Conservation (phyloP, 2,329 filamentous ascomycete species). For the Aspergillus intermedius region DNA sequence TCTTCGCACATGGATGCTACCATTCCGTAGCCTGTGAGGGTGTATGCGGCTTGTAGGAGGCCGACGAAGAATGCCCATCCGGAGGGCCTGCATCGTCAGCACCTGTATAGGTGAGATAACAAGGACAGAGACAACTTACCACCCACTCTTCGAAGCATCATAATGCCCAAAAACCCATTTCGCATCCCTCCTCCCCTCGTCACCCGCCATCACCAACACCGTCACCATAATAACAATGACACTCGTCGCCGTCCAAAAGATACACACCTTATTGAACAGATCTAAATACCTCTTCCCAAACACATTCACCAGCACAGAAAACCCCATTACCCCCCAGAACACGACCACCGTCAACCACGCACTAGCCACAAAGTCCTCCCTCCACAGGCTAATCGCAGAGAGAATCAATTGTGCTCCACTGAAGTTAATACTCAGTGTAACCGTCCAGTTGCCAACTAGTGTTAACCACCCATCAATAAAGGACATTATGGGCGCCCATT, state of each 20-base stretch:
- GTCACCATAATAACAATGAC: slow-evolving; percentile 63
- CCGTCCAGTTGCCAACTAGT: slow-evolving; percentile 67
- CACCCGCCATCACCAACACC: slow-evolving; percentile 55
- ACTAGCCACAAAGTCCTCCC: slow-evolving; percentile 62
- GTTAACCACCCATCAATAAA: slow-evolving; percentile 69
- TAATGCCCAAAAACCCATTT: slow-evolving; percentile 64
- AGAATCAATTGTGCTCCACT: slow-evolving; percentile 64
- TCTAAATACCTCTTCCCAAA: slow-evolving; percentile 59
- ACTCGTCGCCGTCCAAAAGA: slow-evolving; percentile 62
- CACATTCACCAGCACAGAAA: slow-evolving; percentile 59
- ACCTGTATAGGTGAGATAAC: not conserved
- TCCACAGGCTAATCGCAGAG: slow-evolving; percentile 61
- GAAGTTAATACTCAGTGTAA: slow-evolving; percentile 62
- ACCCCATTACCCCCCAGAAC: slow-evolving; percentile 65
- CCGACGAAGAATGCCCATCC: slow-evolving; percentile 71
- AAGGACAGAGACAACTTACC: slow-evolving; percentile 34
- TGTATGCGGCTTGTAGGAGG: slow-evolving; percentile 55
- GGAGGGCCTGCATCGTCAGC: slow-evolving; percentile 41
- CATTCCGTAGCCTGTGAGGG: slow-evolving; percentile 57
- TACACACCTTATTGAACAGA: slow-evolving; percentile 65
- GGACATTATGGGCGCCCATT: slow-evolving; percentile 60
- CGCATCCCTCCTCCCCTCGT: slow-evolving; percentile 43
- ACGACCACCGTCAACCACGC: slow-evolving; percentile 63
- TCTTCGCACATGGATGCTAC: slow-evolving; percentile 68
- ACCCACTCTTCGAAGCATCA: slow-evolving; percentile 59